Percentiles rank a stretch among this genome's conserved stretches.
Conservation (phyloP, 2,329 filamentous ascomycete genomes). For the Cladosporium oxysporum region DNA sequence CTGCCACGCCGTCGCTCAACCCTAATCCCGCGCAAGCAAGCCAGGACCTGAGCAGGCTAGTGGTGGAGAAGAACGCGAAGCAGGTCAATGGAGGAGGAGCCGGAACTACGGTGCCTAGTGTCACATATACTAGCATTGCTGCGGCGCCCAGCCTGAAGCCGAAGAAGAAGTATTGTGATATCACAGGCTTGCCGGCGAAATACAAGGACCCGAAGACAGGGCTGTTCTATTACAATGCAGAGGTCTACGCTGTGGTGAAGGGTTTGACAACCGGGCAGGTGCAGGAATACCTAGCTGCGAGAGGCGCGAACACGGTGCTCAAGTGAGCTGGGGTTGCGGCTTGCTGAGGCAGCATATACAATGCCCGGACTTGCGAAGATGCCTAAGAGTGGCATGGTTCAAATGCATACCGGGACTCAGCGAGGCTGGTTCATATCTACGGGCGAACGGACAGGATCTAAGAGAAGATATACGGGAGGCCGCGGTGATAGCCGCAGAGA, state of each 20-base stretch:
- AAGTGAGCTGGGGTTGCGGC: slow-evolving; percentile 60
- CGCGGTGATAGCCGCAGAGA: not conserved
- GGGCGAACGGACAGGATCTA: too few species aligned
- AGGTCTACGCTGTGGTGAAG: slow-evolving; percentile 84
- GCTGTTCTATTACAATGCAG: slow-evolving; percentile 87
- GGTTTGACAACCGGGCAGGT: slow-evolving; percentile 77
- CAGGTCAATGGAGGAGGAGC: slow-evolving; percentile 37
- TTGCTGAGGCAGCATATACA: not conserved
- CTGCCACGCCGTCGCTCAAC: slow-evolving; percentile 60
- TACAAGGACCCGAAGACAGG: slow-evolving; percentile 96
- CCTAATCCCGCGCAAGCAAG: slow-evolving; percentile 87
- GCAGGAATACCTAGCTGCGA: slow-evolving; percentile 84
- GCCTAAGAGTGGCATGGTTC: too few species aligned
- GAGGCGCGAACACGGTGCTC: slow-evolving; percentile 88
- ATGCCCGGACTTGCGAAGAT: not conserved
- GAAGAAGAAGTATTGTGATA: slow-evolving; percentile 88
- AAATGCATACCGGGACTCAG: not conserved
- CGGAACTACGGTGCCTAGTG: slow-evolving; percentile 53
- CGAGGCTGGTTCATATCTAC: not conserved
- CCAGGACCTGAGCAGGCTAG: slow-evolving; percentile 80
- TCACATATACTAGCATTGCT: slow-evolving; percentile 95
- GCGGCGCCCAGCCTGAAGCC: slow-evolving; percentile 81
- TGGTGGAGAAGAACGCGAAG: slow-evolving; percentile 73
- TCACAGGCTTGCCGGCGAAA: slow-evolving; percentile 87
- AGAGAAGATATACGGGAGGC: not conserved